Conservation (phyloP, 1,284 basidiomycete genomes). For the Cutaneotrichosporon sp. region DNA sequence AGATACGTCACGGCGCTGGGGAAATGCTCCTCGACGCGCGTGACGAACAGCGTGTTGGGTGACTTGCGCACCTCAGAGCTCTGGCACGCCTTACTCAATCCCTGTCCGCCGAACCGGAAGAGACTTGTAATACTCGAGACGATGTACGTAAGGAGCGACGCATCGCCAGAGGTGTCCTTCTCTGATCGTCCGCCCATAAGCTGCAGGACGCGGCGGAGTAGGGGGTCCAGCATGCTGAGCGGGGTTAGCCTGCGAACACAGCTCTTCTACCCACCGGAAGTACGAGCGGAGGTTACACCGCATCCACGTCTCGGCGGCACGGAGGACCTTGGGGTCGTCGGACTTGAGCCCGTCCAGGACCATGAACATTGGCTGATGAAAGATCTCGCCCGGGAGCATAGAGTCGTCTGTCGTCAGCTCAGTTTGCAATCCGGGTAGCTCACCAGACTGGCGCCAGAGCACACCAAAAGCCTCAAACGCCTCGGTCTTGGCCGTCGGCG, state of each 20-base stretch:
- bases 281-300: conserved; percentile 86
- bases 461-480: conserved; percentile 85
- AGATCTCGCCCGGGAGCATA: conserved; percentile 68
- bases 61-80: conserved; percentile 22
- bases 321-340: conserved; percentile 64
- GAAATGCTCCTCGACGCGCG: conserved; percentile 7
- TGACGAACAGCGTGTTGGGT: conserved; percentile 9
- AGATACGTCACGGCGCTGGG: conserved; percentile 14
- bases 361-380: conserved; percentile 79
- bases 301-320: conserved; percentile 91
- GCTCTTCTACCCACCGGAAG: conserved; percentile 57
- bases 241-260: neutral
- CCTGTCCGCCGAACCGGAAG: conserved; percentile 79
- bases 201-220: conserved; percentile 58
- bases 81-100: conserved; percentile 45
- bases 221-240: conserved; percentile 72
- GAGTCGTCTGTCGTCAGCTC: conserved; percentile 62
- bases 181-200: neutral
- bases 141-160: conserved; percentile 21
- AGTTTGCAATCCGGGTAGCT: conserved; percentile 21
- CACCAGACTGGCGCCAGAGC: conserved; percentile 83
- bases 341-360: conserved; percentile 76
- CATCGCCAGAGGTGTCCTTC: conserved; percentile 5
- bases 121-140: conserved; percentile 67
- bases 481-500: conserved; percentile 32